Evolutionary conservation across 2,329 filamentous ascomycete genomes (phyloP), one percentile per base, ranked within the genome.

Genomic region (Arachnomyces sp.): DNA sequence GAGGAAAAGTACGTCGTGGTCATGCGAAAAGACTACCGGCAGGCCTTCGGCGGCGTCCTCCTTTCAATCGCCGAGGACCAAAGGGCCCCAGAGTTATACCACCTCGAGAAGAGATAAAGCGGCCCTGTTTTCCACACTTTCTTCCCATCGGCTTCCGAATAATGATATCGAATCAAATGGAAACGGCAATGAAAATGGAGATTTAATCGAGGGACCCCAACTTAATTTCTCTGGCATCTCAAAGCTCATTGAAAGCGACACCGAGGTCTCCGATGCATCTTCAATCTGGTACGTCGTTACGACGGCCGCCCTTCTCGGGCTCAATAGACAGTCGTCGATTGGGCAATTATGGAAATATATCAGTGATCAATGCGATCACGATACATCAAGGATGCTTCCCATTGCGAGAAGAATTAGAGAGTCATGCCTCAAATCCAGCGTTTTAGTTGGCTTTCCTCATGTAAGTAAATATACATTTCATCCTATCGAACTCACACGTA

Each of bases 371-470:
- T 18, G 37, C 25, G 37, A 38, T 12, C n/a, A 13, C 16, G 36
- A 43, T 7, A 18, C 28, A 1, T 18, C 14, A 20, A 14, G 11
- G 44, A 43, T 13, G 38, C 8, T 52, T 7, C 18, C 44, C 11
- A 46, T 46, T 30, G 53, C 52, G 25, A 39, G 51, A 36, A 45
- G 50, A n/a, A 52, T 56, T 12, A 40, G 50, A 25, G 52, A 54
- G 38, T 45, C 50, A 11, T 55, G 52, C 32, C 42, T 56, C 13
- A 56, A 56, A 37, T 46, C 52, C 15, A 55, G 52, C 39, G 53
- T 53, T 7, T 46, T 56, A 3, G 54, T 56, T 31, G 54, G 54
- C 7, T 56, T 56, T 42, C 54, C 54, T 9, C 44, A 51, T 18
- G 53, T 54, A 46, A 47, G 46, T 42, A 25, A 11, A 11, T 28